Conservation (phyloP, 352 stramenopile species). For the Plasmopara viticola region DNA sequence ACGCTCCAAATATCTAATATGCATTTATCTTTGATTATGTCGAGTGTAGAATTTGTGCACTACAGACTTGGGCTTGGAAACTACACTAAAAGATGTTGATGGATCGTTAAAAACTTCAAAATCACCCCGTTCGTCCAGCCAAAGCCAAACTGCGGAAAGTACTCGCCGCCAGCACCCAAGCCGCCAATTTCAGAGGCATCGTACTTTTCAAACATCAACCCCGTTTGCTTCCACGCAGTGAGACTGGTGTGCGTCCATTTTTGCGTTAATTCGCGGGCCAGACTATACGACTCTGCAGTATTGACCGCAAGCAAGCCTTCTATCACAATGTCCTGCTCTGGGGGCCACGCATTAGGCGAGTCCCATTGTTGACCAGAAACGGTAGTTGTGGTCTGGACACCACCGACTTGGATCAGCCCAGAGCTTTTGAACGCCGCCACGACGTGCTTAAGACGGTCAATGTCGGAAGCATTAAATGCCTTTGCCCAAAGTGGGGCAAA, state of each 20-base stretch:
- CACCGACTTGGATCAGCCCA: conserved; percentile 53
- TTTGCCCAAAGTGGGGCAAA: conserved; percentile 77
- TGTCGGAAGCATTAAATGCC: conserved; percentile 44
- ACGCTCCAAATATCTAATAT: too few relatives aligned
- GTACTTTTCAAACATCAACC: conserved; percentile 89
- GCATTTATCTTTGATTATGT: too few relatives aligned
- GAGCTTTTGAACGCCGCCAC: conserved; percentile 47
- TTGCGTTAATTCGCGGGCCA: conserved; percentile 49
- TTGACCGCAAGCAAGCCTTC: conserved; percentile 64
- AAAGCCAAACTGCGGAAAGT: conserved; percentile 85
- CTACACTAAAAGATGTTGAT: conserved; percentile 54
- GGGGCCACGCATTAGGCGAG: conserved; percentile 80
- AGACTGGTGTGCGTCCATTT: conserved; percentile 64
- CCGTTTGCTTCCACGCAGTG: conserved; percentile 54
- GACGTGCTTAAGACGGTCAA: conserved; percentile 35
- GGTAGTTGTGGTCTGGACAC: conserved; percentile 60
- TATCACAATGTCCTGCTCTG: conserved; percentile 75
- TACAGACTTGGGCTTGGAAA: neutral
- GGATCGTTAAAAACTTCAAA: conserved; percentile 77
- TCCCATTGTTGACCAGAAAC: conserved; percentile 86
- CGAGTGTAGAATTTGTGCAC: neutral
- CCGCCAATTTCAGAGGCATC: conserved; percentile 61
- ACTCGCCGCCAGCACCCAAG: conserved; percentile 76
- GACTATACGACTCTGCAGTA: conserved; percentile 33
- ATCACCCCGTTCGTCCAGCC: conserved; percentile 85